These are phyloP conservation scores for Penstemon barbatus DNA, from an alignment of 257 asterid species.

Conservation along the genomic window DNA sequence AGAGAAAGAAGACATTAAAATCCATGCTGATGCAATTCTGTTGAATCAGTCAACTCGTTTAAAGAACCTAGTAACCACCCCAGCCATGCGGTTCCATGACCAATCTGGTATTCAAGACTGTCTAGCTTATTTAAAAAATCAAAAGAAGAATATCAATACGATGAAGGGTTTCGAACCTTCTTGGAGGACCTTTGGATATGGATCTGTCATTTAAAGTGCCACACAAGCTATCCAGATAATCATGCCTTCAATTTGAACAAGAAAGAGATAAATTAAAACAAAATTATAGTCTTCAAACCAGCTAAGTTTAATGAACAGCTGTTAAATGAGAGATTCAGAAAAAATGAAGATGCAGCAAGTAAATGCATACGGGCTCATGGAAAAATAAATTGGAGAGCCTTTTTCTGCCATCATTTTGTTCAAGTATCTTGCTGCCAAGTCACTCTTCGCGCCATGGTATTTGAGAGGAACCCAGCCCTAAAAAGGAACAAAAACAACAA, in stretches of 20 bases:
- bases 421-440: slow-evolving; percentile 48
- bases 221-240: slow-evolving; percentile 68
- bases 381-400: slow-evolving; percentile 51
- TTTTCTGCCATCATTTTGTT: slow-evolving; percentile 50
- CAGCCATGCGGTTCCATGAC: too few species aligned
- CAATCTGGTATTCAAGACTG: too few species aligned
- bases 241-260: slow-evolving; percentile 51
- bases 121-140: not conserved
- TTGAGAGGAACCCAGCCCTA: slow-evolving; percentile 83
- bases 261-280: not conserved
- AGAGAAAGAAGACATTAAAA: not conserved
- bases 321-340: slow-evolving; percentile 6
- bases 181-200: slow-evolving; percentile 46
- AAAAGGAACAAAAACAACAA: slow-evolving; percentile 19
- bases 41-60: too few species aligned
- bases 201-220: slow-evolving; percentile 39
- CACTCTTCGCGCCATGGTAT: slow-evolving; percentile 62
- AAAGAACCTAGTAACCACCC: too few species aligned
- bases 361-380: slow-evolving; percentile 70
- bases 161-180: slow-evolving; percentile 40
- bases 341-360: slow-evolving; percentile 14
- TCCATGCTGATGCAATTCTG: too few species aligned
- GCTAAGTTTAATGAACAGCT: slow-evolving; percentile 16
- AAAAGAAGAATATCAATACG: not conserved
- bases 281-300: slow-evolving; percentile 20